Evolutionary conservation across 2,329 filamentous ascomycete species (phyloP).

Genomic region (Colletotrichum gigasporum): DNA sequence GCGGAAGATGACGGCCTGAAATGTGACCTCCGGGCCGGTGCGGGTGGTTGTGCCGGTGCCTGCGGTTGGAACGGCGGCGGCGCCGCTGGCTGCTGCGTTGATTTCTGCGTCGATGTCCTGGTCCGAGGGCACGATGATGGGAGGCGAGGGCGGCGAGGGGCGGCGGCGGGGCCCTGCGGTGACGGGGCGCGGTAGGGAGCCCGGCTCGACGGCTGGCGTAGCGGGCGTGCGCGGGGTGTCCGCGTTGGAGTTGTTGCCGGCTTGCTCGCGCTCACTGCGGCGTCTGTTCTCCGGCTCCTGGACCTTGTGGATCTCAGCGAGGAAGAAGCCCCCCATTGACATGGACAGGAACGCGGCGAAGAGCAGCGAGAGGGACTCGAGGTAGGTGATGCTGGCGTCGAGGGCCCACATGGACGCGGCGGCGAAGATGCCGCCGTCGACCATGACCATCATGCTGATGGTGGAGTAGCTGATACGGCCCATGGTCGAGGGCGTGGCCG

Average conservation of each 20-base stretch:
- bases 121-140: slow-evolving; percentile 70
- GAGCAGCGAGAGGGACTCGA: slow-evolving; percentile 65
- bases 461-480: slow-evolving; percentile 74
- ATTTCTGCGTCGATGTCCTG: slow-evolving; percentile 72
- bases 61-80: slow-evolving; percentile 37
- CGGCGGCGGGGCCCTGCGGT: slow-evolving; percentile 42
- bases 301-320: slow-evolving; percentile 68
- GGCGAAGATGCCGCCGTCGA: slow-evolving; percentile 68
- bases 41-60: slow-evolving; percentile 3
- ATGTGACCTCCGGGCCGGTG: slow-evolving; percentile 44
- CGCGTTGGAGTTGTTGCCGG: slow-evolving; percentile 37
- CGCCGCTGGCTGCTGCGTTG: slow-evolving; percentile 38
- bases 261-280: slow-evolving; percentile 43
- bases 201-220: slow-evolving; percentile 36
- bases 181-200: slow-evolving; percentile 52
- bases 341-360: slow-evolving; percentile 64
- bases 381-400: slow-evolving; percentile 63
- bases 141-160: slow-evolving; percentile 46
- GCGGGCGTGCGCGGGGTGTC: slow-evolving; percentile 37
- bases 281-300: slow-evolving; percentile 65
- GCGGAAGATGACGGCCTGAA: slow-evolving; percentile 66
- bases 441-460: slow-evolving; percentile 68
- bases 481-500: slow-evolving; percentile 73
- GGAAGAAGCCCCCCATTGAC: slow-evolving; percentile 65
- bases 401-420: slow-evolving; percentile 66